A percentile compares a stretch with the other conserved stretches of the same genome.
These are phyloP conservation scores for Eucalyptus grandis DNA, from an alignment of 345 rosid species.

Conservation along the genomic window DNA sequence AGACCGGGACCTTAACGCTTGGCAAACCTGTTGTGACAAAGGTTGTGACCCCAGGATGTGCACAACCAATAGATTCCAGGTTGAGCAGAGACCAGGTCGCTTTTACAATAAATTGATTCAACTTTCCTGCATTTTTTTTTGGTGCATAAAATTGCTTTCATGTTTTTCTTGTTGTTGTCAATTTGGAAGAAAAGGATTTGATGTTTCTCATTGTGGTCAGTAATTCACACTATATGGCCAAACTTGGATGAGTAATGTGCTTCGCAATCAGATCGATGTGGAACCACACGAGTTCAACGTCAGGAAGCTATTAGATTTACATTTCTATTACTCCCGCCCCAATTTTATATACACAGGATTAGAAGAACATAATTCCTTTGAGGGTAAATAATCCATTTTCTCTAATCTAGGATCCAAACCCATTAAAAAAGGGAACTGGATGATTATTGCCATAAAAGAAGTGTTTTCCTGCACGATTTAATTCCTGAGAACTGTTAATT, in stretches of 20 bases:
- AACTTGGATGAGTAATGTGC: not conserved
- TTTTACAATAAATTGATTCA: not conserved
- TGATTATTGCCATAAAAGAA: not conserved
- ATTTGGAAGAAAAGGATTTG: not conserved
- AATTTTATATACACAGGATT: not conserved
- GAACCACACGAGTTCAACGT: not conserved
- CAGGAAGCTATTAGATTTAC: not conserved
- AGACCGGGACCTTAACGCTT: constrained; percentile 87
- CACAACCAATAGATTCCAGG: constrained; percentile 26
- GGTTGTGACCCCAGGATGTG: constrained; percentile 32
- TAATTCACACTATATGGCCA: not conserved
- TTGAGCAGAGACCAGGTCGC: constrained; percentile 13
- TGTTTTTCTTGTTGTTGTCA: not conserved
- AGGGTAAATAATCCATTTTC: not conserved
- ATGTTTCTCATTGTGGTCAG: not conserved
- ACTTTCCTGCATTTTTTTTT: not conserved
- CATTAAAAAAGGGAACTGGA: not conserved
- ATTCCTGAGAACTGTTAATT: not conserved
- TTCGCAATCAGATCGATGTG: not conserved
- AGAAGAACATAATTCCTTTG: not conserved
- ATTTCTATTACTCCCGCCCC: not conserved
- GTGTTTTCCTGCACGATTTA: not conserved
- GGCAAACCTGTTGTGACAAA: constrained; percentile 87
- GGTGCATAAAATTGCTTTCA: not conserved
- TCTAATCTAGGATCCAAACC: not conserved